These are phyloP conservation scores for Fallopia convolvulus DNA, from an alignment of 148 eudicot species.

Conservation along the genomic window DNA sequence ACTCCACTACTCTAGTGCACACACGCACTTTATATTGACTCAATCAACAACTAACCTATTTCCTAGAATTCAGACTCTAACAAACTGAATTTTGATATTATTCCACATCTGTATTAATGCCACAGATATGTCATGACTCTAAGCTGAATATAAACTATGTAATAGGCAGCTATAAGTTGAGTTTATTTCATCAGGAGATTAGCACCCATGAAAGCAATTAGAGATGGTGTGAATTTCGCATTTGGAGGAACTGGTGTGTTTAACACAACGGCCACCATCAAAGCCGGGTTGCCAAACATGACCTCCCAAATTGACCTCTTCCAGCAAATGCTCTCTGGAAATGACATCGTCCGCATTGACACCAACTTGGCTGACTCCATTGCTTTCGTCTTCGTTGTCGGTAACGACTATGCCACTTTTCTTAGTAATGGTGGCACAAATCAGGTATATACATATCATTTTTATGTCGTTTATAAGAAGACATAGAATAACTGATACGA, in stretches of 20 bases:
- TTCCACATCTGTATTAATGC: too few relatives aligned
- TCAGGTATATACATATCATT: conserved; percentile 27
- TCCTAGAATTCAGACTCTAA: too few relatives aligned
- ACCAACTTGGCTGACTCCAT: conserved; percentile 40
- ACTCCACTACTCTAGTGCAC: too few relatives aligned
- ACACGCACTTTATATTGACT: too few relatives aligned
- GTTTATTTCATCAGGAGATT: neutral
- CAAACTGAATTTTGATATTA: too few relatives aligned
- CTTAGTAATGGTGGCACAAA: conserved; percentile 33
- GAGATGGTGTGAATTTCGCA: conserved; percentile 71
- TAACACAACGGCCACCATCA: conserved; percentile 20
- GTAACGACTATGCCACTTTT: conserved; percentile 61
- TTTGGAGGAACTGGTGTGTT: conserved; percentile 83
- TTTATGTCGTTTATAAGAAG: too few relatives aligned
- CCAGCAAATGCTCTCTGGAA: conserved; percentile 26
- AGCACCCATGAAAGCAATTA: conserved; percentile 7
- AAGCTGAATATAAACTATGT: too few relatives aligned
- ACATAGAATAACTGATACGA: neutral
- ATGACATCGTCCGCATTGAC: conserved; percentile 21
- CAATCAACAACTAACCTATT: too few relatives aligned
- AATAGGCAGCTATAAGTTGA: too few relatives aligned
- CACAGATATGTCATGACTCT: too few relatives aligned
- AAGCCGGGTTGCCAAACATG: conserved; percentile 60
- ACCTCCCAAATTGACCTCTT: conserved; percentile 67
- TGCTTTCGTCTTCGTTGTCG: conserved; percentile 50